phyloP scores from a whole-genome alignment of 2,329 filamentous ascomycete genomes.

The Alternaria ventricosa region DNA sequence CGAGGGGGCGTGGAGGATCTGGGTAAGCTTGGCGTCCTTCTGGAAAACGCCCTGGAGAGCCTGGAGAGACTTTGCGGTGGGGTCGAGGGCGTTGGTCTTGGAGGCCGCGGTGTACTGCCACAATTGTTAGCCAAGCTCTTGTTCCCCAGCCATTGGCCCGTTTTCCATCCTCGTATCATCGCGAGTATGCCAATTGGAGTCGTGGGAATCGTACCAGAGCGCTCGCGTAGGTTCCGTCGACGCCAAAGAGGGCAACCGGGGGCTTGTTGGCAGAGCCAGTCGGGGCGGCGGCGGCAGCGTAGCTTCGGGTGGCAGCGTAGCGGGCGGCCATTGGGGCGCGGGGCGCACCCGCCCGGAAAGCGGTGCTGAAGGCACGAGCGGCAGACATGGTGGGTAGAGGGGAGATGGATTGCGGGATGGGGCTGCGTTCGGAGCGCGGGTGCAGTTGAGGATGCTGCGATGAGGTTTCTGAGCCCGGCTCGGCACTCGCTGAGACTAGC shows the following conservation, averaged over 20 bases:
- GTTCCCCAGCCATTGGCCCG: slow-evolving; percentile 22
- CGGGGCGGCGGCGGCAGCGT: slow-evolving; percentile 67
- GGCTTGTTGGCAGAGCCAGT: slow-evolving; percentile 74
- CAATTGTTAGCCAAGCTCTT: slow-evolving; percentile 33
- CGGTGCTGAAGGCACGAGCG: slow-evolving; percentile 62
- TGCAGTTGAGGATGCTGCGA: slow-evolving; percentile 29
- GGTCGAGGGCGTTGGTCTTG: slow-evolving; percentile 85
- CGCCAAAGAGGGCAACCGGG: slow-evolving; percentile 88
- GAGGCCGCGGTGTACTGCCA: slow-evolving; percentile 90
- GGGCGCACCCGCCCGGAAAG: slow-evolving; percentile 62
- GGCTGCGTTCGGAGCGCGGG: slow-evolving; percentile 30
- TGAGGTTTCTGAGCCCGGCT: slow-evolving; percentile 33
- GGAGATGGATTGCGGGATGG: slow-evolving; percentile 46
- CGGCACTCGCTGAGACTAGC: slow-evolving; percentile 24
- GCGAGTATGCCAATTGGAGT: slow-evolving; percentile 23
- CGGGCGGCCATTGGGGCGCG: slow-evolving; percentile 67
- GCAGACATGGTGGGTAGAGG: slow-evolving; percentile 60
- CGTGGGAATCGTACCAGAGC: slow-evolving; percentile 78
- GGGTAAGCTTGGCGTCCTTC: slow-evolving; percentile 80
- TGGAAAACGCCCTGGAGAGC: slow-evolving; percentile 74
- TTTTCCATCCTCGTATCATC: slow-evolving; percentile 29
- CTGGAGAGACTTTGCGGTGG: slow-evolving; percentile 79
- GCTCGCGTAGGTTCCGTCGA: slow-evolving; percentile 98
- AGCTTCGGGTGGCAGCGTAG: slow-evolving; percentile 73
- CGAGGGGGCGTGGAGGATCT: slow-evolving; percentile 80